Base-by-base conservation (phyloP, 495 filamentous ascomycete genomes). In the Neurospora sp. region DNA sequence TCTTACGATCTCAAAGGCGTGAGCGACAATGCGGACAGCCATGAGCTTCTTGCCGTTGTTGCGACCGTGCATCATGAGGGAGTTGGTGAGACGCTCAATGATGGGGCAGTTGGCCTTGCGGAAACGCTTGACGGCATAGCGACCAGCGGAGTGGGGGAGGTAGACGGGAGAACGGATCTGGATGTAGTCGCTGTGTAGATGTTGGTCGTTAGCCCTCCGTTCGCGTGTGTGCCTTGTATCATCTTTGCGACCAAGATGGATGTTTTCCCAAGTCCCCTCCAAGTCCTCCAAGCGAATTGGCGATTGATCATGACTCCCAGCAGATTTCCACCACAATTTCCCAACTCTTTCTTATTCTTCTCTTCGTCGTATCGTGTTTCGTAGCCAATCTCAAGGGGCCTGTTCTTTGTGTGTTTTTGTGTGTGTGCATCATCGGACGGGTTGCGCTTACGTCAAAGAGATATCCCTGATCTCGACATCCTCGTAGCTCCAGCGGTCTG, bases 1-100 rank as follows among this genome's bases (percentile, higher is more conserved):
- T 42, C 94, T 85, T 90, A 97, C 94, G 83, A 99, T 98, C 88
- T 98, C 96, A 85, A 99, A 99, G 78, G 95, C 85, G 87, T 99
- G 96, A 75, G 95, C 94, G 80, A 99, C 95, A 76, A 99, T 99
- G 84, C 96, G 94, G 84, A 98, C 94, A 82, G 96, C 96, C 93
- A 96, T 97, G 76, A 98, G 91, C 93, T 99, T 99, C 92, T 99
- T 99, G 86, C 96, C 96, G 92, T 97, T 98, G 91, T 99, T 99
- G 86, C 96, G 96, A 83, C 96, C 96, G 90, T 99, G 97, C 96
- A 98, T 98, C 96, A 99, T 99, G 79, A 99, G 90, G 37, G 96
- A 98, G 90, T 99, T 99, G 87, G 96, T 98, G 74, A 99, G 91
- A 83, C 96, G 95, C 92, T 99, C 96, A 80, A 99, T 97, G 89